These are phyloP conservation scores for Clavispora asparagi DNA, from an alignment of 805 yeast species.

Conservation along the genomic window DNA sequence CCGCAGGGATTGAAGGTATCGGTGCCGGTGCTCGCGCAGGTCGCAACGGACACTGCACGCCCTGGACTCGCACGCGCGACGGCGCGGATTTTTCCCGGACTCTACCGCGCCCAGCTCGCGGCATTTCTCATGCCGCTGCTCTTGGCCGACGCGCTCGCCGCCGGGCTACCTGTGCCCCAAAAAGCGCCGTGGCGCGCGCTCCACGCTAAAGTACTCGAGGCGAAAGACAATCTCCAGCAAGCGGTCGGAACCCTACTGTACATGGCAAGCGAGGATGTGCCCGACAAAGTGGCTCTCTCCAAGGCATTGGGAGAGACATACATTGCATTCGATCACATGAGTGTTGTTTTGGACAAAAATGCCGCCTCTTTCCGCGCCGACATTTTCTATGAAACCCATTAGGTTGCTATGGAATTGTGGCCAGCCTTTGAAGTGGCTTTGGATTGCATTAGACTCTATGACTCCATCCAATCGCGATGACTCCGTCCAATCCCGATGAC, in stretches of 20 bases:
- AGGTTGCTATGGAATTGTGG: too few relatives aligned
- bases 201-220: slow-evolving; percentile 5
- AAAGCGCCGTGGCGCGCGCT: not conserved
- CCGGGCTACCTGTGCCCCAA: not conserved
- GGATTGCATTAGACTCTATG: too few relatives aligned
- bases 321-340: slow-evolving; percentile 17
- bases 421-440: too few relatives aligned
- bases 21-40: not conserved
- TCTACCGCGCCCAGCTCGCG: not conserved
- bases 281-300: slow-evolving; percentile 18
- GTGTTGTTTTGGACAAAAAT: slow-evolving; percentile 18
- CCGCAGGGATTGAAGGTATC: too few relatives aligned
- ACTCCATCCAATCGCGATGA: too few relatives aligned
- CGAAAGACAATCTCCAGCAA: slow-evolving; percentile 15
- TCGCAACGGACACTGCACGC: not conserved
- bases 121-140: not conserved
- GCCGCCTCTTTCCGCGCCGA: slow-evolving; percentile 17
- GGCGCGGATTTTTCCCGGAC: not conserved
- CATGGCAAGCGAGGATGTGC: slow-evolving; percentile 4
- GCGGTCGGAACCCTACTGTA: slow-evolving; percentile 16
- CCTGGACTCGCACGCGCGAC: not conserved
- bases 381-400: slow-evolving; percentile 15
- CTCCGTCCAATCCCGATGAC: too few relatives aligned
- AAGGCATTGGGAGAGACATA: slow-evolving; percentile 20
- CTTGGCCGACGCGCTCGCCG: not conserved